Conservation (phyloP, 768 basidiomycete genomes). For the Sporobolomyces pararoseus region DNA sequence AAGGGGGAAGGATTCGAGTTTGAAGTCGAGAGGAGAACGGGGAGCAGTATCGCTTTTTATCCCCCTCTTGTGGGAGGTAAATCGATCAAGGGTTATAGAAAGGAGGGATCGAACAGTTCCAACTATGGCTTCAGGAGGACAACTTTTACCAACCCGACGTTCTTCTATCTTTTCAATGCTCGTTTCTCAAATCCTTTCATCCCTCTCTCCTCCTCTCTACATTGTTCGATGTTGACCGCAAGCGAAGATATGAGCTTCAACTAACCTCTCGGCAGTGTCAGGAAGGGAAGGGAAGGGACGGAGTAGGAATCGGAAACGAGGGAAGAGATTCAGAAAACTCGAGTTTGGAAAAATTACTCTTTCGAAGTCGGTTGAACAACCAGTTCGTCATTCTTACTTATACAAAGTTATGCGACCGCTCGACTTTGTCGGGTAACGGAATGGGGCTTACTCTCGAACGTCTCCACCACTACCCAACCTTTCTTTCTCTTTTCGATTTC, state of each 20-base stretch:
- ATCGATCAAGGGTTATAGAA: no score
- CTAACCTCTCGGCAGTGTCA: not conserved
- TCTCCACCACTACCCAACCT: conserved; percentile 10
- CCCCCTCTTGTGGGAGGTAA: no score
- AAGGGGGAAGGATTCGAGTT: not conserved
- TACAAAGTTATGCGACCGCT: conserved; percentile 39
- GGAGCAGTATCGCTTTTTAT: no score
- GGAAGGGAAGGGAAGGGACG: not conserved
- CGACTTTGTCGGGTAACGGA: conserved; percentile 29
- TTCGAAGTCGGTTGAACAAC: conserved; percentile 28
- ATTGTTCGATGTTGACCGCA: conserved; percentile 13
- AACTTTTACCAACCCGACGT: no score
- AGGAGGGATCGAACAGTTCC: no score
- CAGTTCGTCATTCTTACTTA: conserved; percentile 37
- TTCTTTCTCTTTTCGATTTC: no score
- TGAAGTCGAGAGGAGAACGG: no score
- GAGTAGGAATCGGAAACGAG: not conserved
- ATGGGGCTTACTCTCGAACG: conserved; percentile 41
- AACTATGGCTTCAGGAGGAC: no score
- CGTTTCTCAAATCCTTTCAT: not conserved
- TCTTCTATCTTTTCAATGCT: not conserved
- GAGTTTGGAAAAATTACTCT: not conserved
- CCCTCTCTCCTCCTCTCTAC: conserved; percentile 3
- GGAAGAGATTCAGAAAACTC: not conserved
- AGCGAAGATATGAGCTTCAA: conserved; percentile 31